These are phyloP conservation scores for Lactarius deliciosus DNA, from an alignment of 768 basidiomycete species.

Conservation along the genomic window DNA sequence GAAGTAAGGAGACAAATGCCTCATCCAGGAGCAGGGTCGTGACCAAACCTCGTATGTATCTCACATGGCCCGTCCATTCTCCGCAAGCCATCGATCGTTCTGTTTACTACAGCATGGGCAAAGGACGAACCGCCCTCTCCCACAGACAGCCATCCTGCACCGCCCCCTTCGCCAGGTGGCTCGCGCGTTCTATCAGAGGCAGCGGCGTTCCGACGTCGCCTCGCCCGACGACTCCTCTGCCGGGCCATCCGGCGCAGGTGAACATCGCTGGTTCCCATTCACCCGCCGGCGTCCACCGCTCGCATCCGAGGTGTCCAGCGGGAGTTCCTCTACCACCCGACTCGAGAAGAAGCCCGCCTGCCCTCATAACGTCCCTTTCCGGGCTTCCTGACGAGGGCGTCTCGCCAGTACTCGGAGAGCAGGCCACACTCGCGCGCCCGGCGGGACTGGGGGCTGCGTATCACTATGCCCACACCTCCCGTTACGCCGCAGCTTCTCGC, in stretches of 20 bases:
- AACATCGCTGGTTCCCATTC: constrained; percentile 70
- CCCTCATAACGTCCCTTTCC: constrained; percentile 8
- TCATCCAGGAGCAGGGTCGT: constrained; percentile 19
- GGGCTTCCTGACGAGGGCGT: constrained; percentile 13
- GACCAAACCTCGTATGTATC: constrained; percentile 21
- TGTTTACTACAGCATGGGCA: constrained; percentile 22
- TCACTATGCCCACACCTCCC: constrained; percentile 38
- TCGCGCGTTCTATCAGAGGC: constrained; percentile 39
- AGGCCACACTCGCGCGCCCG: constrained; percentile 19
- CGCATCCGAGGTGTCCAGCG: constrained; percentile 2
- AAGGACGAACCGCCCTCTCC: constrained; percentile 32
- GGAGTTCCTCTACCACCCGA: constrained; percentile 3
- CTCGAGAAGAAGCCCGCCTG: constrained; percentile 9
- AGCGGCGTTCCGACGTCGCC: constrained; percentile 51
- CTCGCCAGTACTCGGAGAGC: constrained; percentile 21
- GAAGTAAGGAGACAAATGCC: neutral
- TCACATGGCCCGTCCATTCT: neutral
- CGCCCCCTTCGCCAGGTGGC: constrained; percentile 34
- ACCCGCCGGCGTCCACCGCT: constrained; percentile 48
- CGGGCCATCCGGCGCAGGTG: constrained; percentile 35
- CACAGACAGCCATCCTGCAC: constrained; percentile 40
- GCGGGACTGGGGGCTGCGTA: constrained; percentile 30
- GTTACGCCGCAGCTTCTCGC: constrained; percentile 48
- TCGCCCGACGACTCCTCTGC: constrained; percentile 52
- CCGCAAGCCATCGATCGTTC: neutral